A percentile compares a stretch with the other conserved stretches of the same genome.
Evolutionary conservation across 2,329 filamentous ascomycete species (phyloP).

Genomic region (Trichoderma polysporum): DNA sequence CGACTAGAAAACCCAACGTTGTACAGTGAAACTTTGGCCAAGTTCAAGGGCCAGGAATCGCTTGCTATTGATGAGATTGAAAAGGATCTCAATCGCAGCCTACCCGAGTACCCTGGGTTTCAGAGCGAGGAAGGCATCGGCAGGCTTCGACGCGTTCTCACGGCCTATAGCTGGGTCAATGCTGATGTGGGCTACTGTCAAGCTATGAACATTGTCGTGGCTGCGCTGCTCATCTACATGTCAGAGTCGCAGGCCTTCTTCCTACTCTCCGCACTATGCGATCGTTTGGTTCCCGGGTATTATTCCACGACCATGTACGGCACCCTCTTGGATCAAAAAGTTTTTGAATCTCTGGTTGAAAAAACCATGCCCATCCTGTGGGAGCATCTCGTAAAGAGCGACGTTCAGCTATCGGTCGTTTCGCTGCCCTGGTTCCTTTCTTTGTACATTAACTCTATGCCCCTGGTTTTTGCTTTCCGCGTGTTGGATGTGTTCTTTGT

Average conservation of each 20-base stretch:
- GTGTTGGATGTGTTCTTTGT: conserved; percentile 98
- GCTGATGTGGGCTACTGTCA: conserved; percentile 97
- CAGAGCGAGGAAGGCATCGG: conserved; percentile 95
- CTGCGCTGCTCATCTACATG: conserved; percentile 97
- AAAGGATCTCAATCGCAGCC: conserved; percentile 92
- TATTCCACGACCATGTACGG: conserved; percentile 99
- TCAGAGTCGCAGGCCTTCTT: conserved; percentile 96
- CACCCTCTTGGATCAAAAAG: conserved; percentile 91
- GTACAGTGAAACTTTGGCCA: conserved; percentile 79
- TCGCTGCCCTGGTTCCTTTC: conserved; percentile 98
- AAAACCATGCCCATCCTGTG: conserved; percentile 98
- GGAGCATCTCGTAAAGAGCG: conserved; percentile 96
- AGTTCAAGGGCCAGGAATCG: conserved; percentile 82
- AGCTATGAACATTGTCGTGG: conserved; percentile 99
- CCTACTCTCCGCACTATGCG: conserved; percentile 85
- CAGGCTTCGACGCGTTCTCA: conserved; percentile 83
- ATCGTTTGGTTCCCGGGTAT: conserved; percentile 90
- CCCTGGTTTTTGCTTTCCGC: conserved; percentile 92
- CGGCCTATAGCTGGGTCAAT: conserved; percentile 97
- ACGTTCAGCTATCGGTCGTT: conserved; percentile 95
- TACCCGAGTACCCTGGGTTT: conserved; percentile 96
- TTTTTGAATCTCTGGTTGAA: conserved; percentile 97
- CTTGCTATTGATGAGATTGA: conserved; percentile 98
- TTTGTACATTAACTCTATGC: conserved; percentile 99
- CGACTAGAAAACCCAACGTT: conserved; percentile 81